Evolutionary conservation across 495 filamentous ascomycete genomes (phyloP).

Genomic region (Xylaria cubensis): DNA sequence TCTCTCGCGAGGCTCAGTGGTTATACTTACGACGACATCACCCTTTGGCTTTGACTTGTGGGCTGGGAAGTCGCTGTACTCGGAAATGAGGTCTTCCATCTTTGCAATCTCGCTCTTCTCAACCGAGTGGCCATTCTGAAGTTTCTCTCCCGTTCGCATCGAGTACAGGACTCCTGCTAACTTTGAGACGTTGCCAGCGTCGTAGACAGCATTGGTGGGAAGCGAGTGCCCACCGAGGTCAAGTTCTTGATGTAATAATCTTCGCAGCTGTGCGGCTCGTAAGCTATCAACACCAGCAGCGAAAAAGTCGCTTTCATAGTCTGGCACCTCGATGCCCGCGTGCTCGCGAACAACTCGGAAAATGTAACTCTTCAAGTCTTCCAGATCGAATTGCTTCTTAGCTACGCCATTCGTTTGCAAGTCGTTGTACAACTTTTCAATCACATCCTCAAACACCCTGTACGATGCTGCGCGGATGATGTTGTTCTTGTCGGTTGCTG

Average conservation of each 20-base stretch:
- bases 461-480: slow-evolving; percentile 64
- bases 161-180: slow-evolving; percentile 55
- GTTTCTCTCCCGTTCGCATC: slow-evolving; percentile 40
- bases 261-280: slow-evolving; percentile 63
- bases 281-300: slow-evolving; percentile 65
- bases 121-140: slow-evolving; percentile 5
- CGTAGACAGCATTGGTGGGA: slow-evolving; percentile 58
- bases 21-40: slow-evolving; percentile 21
- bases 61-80: slow-evolving; percentile 54
- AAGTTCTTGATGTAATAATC: slow-evolving; percentile 56
- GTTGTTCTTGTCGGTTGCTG: slow-evolving; percentile 62
- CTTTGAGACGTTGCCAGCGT: slow-evolving; percentile 53
- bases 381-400: slow-evolving; percentile 44
- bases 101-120: slow-evolving; percentile 40
- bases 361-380: slow-evolving; percentile 51
- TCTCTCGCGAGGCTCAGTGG: slow-evolving; percentile 24
- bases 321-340: slow-evolving; percentile 49
- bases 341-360: slow-evolving; percentile 48
- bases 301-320: slow-evolving; percentile 58
- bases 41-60: slow-evolving; percentile 43
- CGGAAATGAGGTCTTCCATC: slow-evolving; percentile 56
- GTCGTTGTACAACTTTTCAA: slow-evolving; percentile 56
- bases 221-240: slow-evolving; percentile 45
- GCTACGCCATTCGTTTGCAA: slow-evolving; percentile 36
- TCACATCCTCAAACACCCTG: slow-evolving; percentile 50